phyloP scores from a whole-genome alignment of 1,139 yeast genomes.

The Scheffersomyces insectosa region DNA sequence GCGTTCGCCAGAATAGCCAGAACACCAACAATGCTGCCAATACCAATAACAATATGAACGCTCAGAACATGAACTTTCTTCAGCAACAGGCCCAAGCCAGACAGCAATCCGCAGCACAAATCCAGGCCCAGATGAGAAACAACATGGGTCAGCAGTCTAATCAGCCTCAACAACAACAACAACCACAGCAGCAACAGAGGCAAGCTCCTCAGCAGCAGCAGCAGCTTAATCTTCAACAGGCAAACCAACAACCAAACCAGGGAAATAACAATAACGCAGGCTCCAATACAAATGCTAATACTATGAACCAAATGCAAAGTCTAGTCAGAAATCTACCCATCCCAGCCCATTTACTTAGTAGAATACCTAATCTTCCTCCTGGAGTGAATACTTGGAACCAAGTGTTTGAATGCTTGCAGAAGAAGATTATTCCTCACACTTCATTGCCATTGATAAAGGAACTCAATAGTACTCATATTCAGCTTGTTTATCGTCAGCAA shows the following conservation, averaged over 20 bases:
- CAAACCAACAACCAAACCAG: conserved; percentile 8
- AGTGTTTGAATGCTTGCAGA: conserved; percentile 67
- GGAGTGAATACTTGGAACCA: conserved; percentile 83
- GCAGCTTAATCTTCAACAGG: conserved; percentile 8
- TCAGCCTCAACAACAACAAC: conserved; percentile 4
- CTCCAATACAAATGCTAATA: conserved; percentile 6
- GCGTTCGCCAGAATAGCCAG: conserved; percentile 13
- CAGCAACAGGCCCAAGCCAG: conserved; percentile 55
- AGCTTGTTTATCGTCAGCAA: conserved; percentile 39
- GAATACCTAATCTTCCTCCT: conserved; percentile 81
- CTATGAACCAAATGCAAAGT: conserved; percentile 35
- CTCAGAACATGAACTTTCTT: conserved; percentile 29
- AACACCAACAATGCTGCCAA: not conserved
- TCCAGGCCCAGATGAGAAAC: conserved; percentile 31
- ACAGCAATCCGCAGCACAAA: conserved; percentile 43
- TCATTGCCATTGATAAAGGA: conserved; percentile 58
- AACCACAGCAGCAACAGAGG: conserved; percentile 4
- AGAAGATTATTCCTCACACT: conserved; percentile 56
- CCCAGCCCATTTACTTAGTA: conserved; percentile 69
- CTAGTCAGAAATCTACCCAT: conserved; percentile 59
- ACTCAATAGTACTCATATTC: conserved; percentile 60
- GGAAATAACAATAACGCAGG: conserved; percentile 1
- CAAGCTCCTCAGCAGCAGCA: conserved; percentile 9
- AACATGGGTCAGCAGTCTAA: conserved; percentile 5
- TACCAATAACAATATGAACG: conserved; percentile 14